phyloP scores from a whole-genome alignment of 2,329 filamentous ascomycete species.

The Macroventuria anomochaeta region DNA sequence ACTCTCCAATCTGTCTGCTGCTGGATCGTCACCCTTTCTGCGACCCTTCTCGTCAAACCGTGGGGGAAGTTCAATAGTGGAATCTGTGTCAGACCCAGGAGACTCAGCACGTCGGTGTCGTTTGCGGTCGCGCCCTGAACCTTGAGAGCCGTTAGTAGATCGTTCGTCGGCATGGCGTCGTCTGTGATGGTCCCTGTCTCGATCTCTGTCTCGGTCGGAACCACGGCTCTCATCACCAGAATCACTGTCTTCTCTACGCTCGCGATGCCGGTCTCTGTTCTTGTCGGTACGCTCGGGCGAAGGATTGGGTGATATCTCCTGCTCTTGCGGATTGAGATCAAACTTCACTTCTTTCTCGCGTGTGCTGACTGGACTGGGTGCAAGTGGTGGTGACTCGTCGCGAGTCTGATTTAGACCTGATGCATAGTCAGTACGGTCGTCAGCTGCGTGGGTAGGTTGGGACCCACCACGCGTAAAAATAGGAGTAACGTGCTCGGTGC shows the following conservation, averaged over 20 bases:
- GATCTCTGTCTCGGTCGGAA: conserved; percentile 18
- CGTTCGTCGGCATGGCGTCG: conserved; percentile 18
- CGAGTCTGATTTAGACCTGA: conserved; percentile 15
- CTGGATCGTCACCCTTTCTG: conserved; percentile 38
- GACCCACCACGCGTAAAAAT: conserved; percentile 19
- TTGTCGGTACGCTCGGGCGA: conserved; percentile 18
- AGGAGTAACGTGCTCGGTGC: conserved; percentile 29
- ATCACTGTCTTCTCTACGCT: conserved; percentile 11
- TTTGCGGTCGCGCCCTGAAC: conserved; percentile 26
- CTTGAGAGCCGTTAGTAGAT: conserved; percentile 23
- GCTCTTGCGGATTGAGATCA: conserved; percentile 42
- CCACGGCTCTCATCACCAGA: conserved; percentile 19
- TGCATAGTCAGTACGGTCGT: conserved; percentile 34
- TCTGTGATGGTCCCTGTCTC: conserved; percentile 10
- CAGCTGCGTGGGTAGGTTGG: conserved; percentile 23
- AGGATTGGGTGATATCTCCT: conserved; percentile 26
- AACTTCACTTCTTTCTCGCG: conserved; percentile 49
- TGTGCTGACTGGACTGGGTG: conserved; percentile 24
- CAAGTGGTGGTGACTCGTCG: conserved; percentile 7
- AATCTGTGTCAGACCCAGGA: conserved; percentile 37
- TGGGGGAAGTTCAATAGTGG: conserved; percentile 46
- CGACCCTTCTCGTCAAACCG: conserved; percentile 46
- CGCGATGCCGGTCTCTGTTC: conserved; percentile 16
- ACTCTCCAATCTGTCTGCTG: conserved; percentile 45
- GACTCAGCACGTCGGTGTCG: conserved; percentile 33